Base-by-base conservation (phyloP, 2,329 filamentous ascomycete species). In the Fusarium temperatum region DNA sequence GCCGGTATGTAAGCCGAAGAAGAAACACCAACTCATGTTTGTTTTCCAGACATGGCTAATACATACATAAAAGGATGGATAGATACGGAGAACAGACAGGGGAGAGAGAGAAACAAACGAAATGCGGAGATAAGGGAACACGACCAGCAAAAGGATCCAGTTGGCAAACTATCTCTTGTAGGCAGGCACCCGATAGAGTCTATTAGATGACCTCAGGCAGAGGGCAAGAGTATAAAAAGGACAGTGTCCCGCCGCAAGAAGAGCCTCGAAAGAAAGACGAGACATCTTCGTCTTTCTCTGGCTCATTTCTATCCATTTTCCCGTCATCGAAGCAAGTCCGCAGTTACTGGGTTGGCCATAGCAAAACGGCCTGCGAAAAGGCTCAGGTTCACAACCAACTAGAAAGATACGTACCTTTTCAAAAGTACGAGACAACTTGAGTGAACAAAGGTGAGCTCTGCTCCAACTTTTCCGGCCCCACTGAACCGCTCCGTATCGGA, bases 191-290 rank as follows among this genome's bases (percentile, higher is more conserved):
- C 58, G 53, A 45, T 44, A 36, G 51, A 51, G 51, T 61, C 64
- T 50, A 58, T 35, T 24, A 63, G 67, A 76, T 58, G 74, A 65
- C 73, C 73, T 78, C 76, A 69, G 76, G 60, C 67, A 41, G 67
- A 53, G 50, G 61, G 42, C 35, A 48, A 76, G 68, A 69, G 66
- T 79, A 78, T 78, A 78, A 76, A 78, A 78, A 62, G 76, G 71
- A 73, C 72, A 36, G 56, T 66, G 53, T 39, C 68, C 76, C 74
- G 63, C 75, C 71, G 60, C 63, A 47, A 44, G 57, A 54, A 65
- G 51, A 55, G 41, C 22, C 50, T 55, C 28, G 24, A 58, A 69
- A 73, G 62, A 56, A 62, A 70, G 72, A 69, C 64, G 24, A 62
- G 59, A 62, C 72, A 75, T 68, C 68, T 62, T 61, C 65, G 38